A percentile compares a stretch with the other conserved stretches of the same genome.
Conservation (phyloP, 1,139 yeast genomes). For the Debaryomycetaceae sp. region DNA sequence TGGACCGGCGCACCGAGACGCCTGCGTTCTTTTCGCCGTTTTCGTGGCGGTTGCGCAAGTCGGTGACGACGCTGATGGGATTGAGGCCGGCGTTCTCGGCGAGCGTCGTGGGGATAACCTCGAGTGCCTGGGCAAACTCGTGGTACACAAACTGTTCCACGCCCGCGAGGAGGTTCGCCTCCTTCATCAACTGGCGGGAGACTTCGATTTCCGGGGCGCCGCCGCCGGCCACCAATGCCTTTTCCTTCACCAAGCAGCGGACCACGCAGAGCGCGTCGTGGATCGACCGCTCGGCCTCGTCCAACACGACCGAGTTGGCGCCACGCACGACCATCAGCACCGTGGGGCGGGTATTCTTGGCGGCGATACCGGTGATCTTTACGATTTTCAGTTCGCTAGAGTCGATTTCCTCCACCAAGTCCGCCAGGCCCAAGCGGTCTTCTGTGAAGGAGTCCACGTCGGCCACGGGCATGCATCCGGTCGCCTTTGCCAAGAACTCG, state of each 20-base stretch:
- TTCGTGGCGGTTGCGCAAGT: conserved; percentile 85
- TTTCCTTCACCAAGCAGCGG: conserved; percentile 88
- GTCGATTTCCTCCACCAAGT: conserved; percentile 84
- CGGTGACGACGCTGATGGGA: conserved; percentile 91
- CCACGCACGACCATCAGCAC: conserved; percentile 92
- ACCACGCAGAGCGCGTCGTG: conserved; percentile 97
- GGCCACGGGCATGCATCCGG: conserved; percentile 94
- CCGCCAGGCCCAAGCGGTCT: conserved; percentile 87
- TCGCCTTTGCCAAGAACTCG: conserved; percentile 82
- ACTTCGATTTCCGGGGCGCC: conserved; percentile 98
- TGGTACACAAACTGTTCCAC: conserved; percentile 92
- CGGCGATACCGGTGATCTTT: conserved; percentile 69
- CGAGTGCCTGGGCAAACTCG: conserved; percentile 92
- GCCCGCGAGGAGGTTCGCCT: conserved; percentile 70
- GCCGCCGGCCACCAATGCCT: conserved; percentile 95
- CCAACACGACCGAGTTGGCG: conserved; percentile 80
- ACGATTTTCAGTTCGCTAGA: conserved; percentile 90
- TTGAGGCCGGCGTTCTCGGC: conserved; percentile 98
- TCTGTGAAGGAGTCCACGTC: conserved; percentile 89
- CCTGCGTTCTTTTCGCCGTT: conserved; percentile 92
- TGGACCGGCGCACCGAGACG: conserved; percentile 86
- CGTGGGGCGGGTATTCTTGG: conserved; percentile 56
- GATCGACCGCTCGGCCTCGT: conserved; percentile 92
- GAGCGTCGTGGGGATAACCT: conserved; percentile 90
- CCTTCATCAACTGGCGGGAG: conserved; percentile 68